Evolutionary conservation across 1,284 basidiomycete species (phyloP), one percentile per base, ranked within the genome.

Genomic region (Ganoderma meredithae): DNA sequence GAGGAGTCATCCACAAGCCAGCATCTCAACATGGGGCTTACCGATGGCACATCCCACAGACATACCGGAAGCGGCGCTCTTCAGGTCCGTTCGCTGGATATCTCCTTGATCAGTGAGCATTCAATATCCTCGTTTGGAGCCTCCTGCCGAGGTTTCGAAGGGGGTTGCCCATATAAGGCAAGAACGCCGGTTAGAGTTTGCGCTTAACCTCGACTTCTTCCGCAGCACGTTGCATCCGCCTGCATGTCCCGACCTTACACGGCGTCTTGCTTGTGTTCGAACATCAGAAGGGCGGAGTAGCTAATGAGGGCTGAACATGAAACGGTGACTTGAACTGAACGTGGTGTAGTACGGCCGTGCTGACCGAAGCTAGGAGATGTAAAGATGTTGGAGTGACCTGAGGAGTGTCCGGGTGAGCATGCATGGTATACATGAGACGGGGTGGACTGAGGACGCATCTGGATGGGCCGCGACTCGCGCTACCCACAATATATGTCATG

Each of bases 381-480:
- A 49, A 12, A 39, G 10, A 31, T 31, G 31, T 31, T 31, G 31
- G n/a, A 49, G 22, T 25, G 9, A 17, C 22, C 27, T 55, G 27
- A 12, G 27, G 31, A 31, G 19, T 17, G 27, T 17, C 15, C 3
- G 8, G 27, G 36, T 63, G n/a, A 63, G 22, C 47, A 49, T 49
- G 10, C 47, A 49, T 25, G 22, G 17, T n/a, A 49, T 9, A 39
- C 47, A 47, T 8, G 27, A 17, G 33, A n/a, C 40, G 8, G 12
- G 22, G 22, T 17, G 19, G 47, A 27, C 31, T 12, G 31, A 10
- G n/a, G 15, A 19, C 43, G 12, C 22, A 59, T 56, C 25, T 64
- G 49, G 43, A 25, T 49, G 39, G 63, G 41, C 36, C 52, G 49
- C 62, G 52, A 40, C 63, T 58, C 9, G 55, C 33, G 56, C 63